A percentile compares a stretch with the other conserved stretches of the same genome.
phyloP scores from a whole-genome alignment of 306 rosid species.

The Ochetophila trinervis region DNA sequence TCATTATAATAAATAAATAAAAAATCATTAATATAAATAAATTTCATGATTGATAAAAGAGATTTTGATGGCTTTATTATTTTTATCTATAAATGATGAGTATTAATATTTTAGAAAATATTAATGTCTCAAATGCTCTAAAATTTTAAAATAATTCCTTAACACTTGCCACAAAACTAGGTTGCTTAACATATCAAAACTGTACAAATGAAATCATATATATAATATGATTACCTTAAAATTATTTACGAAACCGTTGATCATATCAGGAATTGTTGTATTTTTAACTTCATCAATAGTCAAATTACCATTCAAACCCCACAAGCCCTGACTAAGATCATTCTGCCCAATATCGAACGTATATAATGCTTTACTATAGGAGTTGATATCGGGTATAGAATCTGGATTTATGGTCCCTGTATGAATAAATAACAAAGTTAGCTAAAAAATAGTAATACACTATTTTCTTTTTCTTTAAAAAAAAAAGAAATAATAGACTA shows the following conservation, averaged over 20 bases:
- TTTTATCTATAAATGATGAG: too few relatives aligned
- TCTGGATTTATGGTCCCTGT: background rate
- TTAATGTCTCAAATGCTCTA: too few relatives aligned
- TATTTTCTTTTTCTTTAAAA: too few relatives aligned
- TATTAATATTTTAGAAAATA: too few relatives aligned
- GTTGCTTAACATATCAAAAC: too few relatives aligned
- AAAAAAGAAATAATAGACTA: background rate
- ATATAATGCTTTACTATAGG: constrained; percentile 12
- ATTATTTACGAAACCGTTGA: background rate
- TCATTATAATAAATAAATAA: background rate
- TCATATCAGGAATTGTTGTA: constrained; percentile 5
- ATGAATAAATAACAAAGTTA: background rate
- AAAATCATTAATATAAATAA: background rate
- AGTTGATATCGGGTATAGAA: constrained; percentile 4
- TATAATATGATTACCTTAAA: background rate
- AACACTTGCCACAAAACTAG: too few relatives aligned
- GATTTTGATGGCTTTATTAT: too few relatives aligned
- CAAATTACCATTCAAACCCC: background rate
- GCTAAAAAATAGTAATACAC: too few relatives aligned
- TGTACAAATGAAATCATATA: too few relatives aligned
- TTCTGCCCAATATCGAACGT: constrained; percentile 25
- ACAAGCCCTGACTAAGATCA: constrained; percentile 12
- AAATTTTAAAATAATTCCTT: too few relatives aligned
- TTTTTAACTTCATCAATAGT: background rate
- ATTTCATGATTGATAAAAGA: background rate